Evolutionary conservation across 169 alveolate species (phyloP), one percentile per base, ranked within the genome.

Genomic region (Plasmodium reichenowi): DNA sequence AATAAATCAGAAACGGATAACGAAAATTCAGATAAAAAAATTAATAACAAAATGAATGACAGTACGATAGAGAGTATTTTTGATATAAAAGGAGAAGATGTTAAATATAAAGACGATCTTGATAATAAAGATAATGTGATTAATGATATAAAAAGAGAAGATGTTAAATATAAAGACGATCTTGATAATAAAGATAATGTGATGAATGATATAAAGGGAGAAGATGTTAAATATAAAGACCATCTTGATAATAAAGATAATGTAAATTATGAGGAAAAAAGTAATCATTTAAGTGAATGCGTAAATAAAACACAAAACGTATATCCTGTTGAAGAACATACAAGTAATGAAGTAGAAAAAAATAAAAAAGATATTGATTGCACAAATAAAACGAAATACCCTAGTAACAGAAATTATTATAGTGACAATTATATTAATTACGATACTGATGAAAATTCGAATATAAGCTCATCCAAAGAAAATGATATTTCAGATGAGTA

Each of bases 371-470:
- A 59, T 29, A 20, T 38, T 15, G 74, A 54, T 12, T 22, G 13
- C 29, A 29, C 9, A 17, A 20, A 72, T 26, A 54, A 58, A n/a
- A 45, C 38, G 20, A 22, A 20, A 58, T 4, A 3, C 22, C 12
- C 58, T 20, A 68, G 24, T 12, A 50, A 24, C 66, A 88, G 83
- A 17, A 71, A 73, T 64, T 75, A 52, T 29, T 76, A 74, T 45
- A 89, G 87, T 80, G 87, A 89, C n/a, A 54, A 71, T 26, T 89
- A 59, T 29, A 50, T 87, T 70, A 38, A 50, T 26, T n/a, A 75
- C 4, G 75, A 85, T 0, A 43, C 43, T 4, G 72, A 88, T 20
- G 20, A 75, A 72, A 48, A 74, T 67, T 72, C 88, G 15, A 72
- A 83, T 75, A 20, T 67, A 9, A 50, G 48, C 7, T 63, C 92